Evolutionary conservation across 2,329 filamentous ascomycete species (phyloP), one percentile per base, ranked within the genome.

Genomic region (Penicillium rolfsii): DNA sequence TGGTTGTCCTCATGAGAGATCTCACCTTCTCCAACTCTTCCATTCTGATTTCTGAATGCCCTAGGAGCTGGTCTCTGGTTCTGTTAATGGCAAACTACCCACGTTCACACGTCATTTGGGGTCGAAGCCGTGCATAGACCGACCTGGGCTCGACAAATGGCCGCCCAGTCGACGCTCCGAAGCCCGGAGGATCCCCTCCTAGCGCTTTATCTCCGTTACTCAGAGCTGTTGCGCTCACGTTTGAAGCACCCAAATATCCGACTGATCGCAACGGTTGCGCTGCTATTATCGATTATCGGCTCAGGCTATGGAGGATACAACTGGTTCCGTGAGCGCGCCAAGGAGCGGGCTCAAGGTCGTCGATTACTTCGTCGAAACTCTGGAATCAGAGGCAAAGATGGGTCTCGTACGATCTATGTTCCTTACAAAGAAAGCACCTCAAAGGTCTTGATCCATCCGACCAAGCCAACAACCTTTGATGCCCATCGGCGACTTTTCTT

Each of bases 391-490:
- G 92, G 94, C 70, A 97, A 97, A 79, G 95, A 98, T 82, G 95
- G 95, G 53, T 94, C 92, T 52, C 85, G 95, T 58, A 96, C 93
- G 14, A 95, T 99, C 60, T 98, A 95, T 73, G 95, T 99, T 30
- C 93, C 94, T 1, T 95, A 97, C 77, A 92, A 91, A 76, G 35
- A 71, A 26, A 60, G 71, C 49, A 97, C 93, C 2, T 90, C 93
- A 67, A 96, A 96, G 76, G 94, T 99, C 52, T 89, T 90, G 59
- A 97, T 99, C 65, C 84, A 91, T 73, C 89, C 90, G 5, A 99
- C 93, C 30, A 97, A 97, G 74, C 87, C 88, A 22, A 90, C 94
- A 38, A 99, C 95, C 0, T 99, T 98, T 74, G 94, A 99, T 82
- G 96, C 95, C 5, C 95, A 99, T 79, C 87, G 95, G 33, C 85